These are phyloP conservation scores for Flaveria brownii DNA, from an alignment of 129 eudicot genomes.

Conservation along the genomic window DNA sequence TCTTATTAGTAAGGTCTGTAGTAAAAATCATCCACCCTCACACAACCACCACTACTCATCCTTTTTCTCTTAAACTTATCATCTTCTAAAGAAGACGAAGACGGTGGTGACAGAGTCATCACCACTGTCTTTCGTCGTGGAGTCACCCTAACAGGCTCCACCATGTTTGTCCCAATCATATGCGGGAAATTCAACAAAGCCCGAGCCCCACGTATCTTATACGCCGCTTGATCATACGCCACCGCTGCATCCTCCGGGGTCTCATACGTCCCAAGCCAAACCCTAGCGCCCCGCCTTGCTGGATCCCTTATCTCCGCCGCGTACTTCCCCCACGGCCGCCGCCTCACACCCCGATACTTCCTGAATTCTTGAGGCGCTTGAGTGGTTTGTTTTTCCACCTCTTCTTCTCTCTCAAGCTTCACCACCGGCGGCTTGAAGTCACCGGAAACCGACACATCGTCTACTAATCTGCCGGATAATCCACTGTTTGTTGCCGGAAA, in stretches of 20 bases:
- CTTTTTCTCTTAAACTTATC: not conserved
- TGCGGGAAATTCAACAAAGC: conserved; percentile 52
- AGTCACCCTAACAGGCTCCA: conserved; percentile 40
- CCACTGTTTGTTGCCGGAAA: too few relatives aligned
- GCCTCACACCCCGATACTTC: conserved; percentile 44
- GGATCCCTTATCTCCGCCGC: conserved; percentile 57
- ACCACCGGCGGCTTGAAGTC: not conserved
- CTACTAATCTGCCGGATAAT: not conserved
- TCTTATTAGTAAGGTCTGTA: conserved; percentile 14
- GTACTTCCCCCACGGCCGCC: conserved; percentile 53
- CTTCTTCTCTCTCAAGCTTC: conserved; percentile 8
- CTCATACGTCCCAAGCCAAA: conserved; percentile 56
- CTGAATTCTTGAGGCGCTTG: conserved; percentile 31
- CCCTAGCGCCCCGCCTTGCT: conserved; percentile 41
- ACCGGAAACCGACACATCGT: not conserved
- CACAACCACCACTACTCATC: conserved; percentile 7
- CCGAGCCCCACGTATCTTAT: conserved; percentile 41
- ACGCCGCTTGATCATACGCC: conserved; percentile 54
- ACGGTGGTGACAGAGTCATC: conserved; percentile 15
- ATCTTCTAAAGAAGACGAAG: conserved; percentile 31
- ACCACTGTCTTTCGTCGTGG: conserved; percentile 28
- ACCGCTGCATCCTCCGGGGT: conserved; percentile 52
- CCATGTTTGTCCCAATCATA: conserved; percentile 37
- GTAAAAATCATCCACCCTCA: conserved; percentile 11
- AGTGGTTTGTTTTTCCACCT: not conserved